Conservation (phyloP, 2,329 filamentous ascomycete species). For the Curvularia lunata region DNA sequence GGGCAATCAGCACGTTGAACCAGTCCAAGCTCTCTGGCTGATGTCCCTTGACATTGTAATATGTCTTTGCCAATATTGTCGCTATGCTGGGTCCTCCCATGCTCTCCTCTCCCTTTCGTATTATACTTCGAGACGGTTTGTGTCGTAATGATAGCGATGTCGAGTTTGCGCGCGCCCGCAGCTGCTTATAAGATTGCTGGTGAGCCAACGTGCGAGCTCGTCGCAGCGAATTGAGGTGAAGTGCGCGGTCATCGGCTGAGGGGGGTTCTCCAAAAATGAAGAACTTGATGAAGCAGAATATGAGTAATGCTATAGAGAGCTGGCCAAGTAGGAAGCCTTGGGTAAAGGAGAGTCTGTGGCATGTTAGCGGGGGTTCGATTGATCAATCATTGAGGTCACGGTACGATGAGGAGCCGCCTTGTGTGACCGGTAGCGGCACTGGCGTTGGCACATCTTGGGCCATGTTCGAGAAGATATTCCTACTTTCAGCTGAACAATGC, state of each 20-base stretch:
- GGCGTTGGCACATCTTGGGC: constrained; percentile 23
- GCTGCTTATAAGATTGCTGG: constrained; percentile 42
- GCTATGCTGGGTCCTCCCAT: constrained; percentile 79
- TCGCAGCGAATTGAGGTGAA: constrained; percentile 75
- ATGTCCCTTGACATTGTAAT: constrained; percentile 94
- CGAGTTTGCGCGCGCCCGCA: constrained; percentile 44
- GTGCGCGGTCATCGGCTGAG: constrained; percentile 78
- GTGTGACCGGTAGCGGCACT: constrained; percentile 24
- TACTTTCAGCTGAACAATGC: constrained; percentile 13
- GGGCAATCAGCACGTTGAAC: constrained; percentile 97
- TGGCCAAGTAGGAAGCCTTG: constrained; percentile 94
- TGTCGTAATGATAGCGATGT: constrained; percentile 42
- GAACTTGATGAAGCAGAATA: constrained; percentile 98
- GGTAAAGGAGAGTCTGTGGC: constrained; percentile 79
- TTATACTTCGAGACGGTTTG: constrained; percentile 48
- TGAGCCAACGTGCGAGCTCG: constrained; percentile 77
- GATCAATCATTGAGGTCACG: not conserved
- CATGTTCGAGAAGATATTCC: constrained; percentile 18
- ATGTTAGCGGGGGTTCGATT: constrained; percentile 30
- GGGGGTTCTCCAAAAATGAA: constrained; percentile 98
- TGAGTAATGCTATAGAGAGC: constrained; percentile 85
- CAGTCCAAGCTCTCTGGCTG: constrained; percentile 97
- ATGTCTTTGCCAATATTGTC: constrained; percentile 94
- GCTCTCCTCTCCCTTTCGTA: constrained; percentile 53
- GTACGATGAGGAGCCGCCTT: constrained; percentile 28